Evolutionary conservation across 768 basidiomycete species (phyloP).

Genomic region (Tricholoma furcatifolium): DNA sequence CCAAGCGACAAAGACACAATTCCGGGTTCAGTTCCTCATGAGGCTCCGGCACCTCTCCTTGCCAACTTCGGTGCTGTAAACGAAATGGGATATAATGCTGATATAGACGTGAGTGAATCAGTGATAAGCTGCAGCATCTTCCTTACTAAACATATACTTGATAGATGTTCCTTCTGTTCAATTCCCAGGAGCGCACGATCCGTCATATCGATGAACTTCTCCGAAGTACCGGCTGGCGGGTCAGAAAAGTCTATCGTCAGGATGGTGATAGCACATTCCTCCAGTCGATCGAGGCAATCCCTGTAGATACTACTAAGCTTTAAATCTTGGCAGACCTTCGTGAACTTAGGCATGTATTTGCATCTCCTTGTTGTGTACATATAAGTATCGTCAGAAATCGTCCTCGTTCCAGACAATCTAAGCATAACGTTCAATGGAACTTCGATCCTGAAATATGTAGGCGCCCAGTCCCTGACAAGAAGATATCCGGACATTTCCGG

Average conservation of each 20-base stretch:
- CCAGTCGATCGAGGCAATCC: neutral
- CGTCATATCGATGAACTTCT: neutral
- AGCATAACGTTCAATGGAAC: too few relatives aligned
- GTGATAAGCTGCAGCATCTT: neutral
- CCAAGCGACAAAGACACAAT: conserved; percentile 11
- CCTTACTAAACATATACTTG: neutral
- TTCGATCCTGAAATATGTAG: too few relatives aligned
- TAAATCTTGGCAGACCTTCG: neutral
- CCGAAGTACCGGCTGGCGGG: neutral
- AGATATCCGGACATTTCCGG: too few relatives aligned
- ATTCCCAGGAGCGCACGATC: neutral
- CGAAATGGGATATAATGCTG: neutral
- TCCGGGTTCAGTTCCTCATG: conserved; percentile 20
- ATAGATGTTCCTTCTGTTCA: neutral
- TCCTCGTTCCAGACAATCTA: too few relatives aligned
- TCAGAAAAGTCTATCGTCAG: neutral
- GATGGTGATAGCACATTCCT: neutral
- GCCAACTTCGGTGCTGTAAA: neutral
- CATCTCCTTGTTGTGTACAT: neutral
- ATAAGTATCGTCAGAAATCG: too few relatives aligned
- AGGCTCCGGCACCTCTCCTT: neutral
- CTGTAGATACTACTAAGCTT: neutral
- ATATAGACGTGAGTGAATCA: neutral
- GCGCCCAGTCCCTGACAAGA: too few relatives aligned
- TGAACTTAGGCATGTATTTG: neutral